Conservation (phyloP, 352 stramenopile genomes). For the Blastocystis sp. region DNA sequence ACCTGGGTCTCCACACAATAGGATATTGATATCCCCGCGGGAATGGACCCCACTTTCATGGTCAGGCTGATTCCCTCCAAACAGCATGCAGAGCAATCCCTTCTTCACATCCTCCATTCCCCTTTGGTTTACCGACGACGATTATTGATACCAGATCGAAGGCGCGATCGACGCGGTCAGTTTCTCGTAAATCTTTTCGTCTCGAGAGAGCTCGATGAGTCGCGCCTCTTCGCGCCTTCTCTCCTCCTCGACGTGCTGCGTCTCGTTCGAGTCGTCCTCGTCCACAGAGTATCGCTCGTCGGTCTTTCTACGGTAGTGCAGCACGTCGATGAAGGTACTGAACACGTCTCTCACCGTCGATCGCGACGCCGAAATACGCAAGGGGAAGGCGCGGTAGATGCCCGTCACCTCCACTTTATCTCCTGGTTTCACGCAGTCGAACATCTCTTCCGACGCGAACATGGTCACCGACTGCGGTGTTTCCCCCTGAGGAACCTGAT, state of each 20-base stretch:
- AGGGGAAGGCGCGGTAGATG: slow-evolving; percentile 89
- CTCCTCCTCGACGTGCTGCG: slow-evolving; percentile 59
- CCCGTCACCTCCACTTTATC: slow-evolving; percentile 90
- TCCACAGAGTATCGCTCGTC: slow-evolving; percentile 19
- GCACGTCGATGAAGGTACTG: slow-evolving; percentile 95
- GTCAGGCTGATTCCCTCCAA: slow-evolving; percentile 77
- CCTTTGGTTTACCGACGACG: slow-evolving; percentile 67
- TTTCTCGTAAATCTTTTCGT: slow-evolving; percentile 73
- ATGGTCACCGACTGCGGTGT: slow-evolving; percentile 89
- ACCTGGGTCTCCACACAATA: slow-evolving; percentile 92
- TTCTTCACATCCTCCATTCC: slow-evolving; percentile 98
- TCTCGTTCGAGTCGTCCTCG: background rate
- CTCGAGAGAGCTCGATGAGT: slow-evolving; percentile 65
- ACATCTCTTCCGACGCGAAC: slow-evolving; percentile 95
- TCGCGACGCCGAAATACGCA: slow-evolving; percentile 83
- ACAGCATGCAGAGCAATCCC: slow-evolving; percentile 93
- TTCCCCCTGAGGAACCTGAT: slow-evolving; percentile 93
- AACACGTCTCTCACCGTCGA: slow-evolving; percentile 90
- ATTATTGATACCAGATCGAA: slow-evolving; percentile 71
- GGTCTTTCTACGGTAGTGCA: slow-evolving; percentile 87
- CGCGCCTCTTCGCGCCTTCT: slow-evolving; percentile 33
- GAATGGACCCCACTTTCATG: slow-evolving; percentile 66
- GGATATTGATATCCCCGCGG: slow-evolving; percentile 93
- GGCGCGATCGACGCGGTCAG: slow-evolving; percentile 74
- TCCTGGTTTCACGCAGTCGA: slow-evolving; percentile 89